Evolutionary conservation across 2,329 filamentous ascomycete species (phyloP).

Genomic region (Sarocladiaceae sp.): DNA sequence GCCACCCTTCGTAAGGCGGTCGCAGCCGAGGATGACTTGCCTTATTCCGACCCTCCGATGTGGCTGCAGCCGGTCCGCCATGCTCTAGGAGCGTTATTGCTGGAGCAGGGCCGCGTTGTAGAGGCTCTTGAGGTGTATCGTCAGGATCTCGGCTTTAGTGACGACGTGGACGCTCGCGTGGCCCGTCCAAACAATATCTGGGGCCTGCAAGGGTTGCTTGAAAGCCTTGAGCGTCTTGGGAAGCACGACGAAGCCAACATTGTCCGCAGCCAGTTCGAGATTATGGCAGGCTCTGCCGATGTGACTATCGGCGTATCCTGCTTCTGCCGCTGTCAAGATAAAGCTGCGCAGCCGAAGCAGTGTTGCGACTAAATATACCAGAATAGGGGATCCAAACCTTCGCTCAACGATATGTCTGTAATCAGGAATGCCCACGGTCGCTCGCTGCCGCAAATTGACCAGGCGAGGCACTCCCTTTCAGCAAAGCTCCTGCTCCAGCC

Average conservation of each 20-base stretch:
- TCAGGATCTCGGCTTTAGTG: conserved; percentile 52
- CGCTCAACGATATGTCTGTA: too few species aligned
- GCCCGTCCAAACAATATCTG: conserved; percentile 68
- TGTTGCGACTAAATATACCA: too few species aligned
- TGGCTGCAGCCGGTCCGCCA: conserved; percentile 71
- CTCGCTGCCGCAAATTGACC: too few species aligned
- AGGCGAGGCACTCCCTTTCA: too few species aligned
- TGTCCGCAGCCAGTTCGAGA: too few species aligned
- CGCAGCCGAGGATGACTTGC: conserved; percentile 51
- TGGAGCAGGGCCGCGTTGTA: conserved; percentile 54
- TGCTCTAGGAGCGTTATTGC: conserved; percentile 59
- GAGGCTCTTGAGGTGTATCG: conserved; percentile 50
- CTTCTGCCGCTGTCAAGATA: too few species aligned
- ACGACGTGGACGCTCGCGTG: conserved; percentile 52
- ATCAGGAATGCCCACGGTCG: too few species aligned
- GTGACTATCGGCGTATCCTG: too few species aligned
- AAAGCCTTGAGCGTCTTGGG: conserved; percentile 53
- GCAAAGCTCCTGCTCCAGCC: too few species aligned
- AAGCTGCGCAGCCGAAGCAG: too few species aligned
- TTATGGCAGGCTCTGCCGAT: too few species aligned
- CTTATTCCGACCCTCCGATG: conserved; percentile 67
- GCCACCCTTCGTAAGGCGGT: conserved; percentile 49
- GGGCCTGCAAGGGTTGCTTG: conserved; percentile 65
- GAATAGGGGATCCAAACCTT: too few species aligned
- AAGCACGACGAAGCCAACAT: conserved; percentile 30